Evolutionary conservation across 2,329 filamentous ascomycete species (phyloP), one percentile per base, ranked within the genome.

Genomic region (Phaeosphaeriaceae sp.): DNA sequence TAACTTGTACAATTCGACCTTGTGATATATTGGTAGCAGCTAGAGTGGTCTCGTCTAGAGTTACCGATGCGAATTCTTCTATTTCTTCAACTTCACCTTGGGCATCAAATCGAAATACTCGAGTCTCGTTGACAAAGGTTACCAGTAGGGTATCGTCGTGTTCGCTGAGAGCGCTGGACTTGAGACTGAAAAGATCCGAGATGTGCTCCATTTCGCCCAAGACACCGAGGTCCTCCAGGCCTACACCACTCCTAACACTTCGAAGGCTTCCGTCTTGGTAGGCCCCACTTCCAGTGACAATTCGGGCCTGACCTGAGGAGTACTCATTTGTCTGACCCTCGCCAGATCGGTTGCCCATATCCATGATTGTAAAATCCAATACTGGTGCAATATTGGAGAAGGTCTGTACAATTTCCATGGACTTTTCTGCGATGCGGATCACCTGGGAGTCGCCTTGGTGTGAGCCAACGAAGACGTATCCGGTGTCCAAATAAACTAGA

Each of bases 281-380:
- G 0, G 90, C 92, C 21, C 94, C 94, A 46, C 92, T 97, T 0
- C 92, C 93, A 2, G 93, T 92, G 9, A 99, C 91, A 52, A 99
- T 89, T 32, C 92, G 85, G 37, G 94, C 92, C 74, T 99, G 93
- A 0, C 94, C 94, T 0, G 93, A 96, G 0, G 92, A 96, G 66
- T 96, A 99, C 54, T 94, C 90, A 64, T 94, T 95, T 3, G 87
- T 88, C 15, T 90, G 87, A 7, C 81, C 85, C 56, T 94, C 88
- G 17, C 87, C 87, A 51, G 90, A 87, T 47, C 90, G 82, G 61
- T 91, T 92, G 0, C 92, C 93, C 81, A 97, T 89, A 66, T 97
- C 94, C 91, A 97, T 96, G 13, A 99, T 85, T 1, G 89, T 87
- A 62, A 99, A 97, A 69, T 99, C 94, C 32, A 97, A 76, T 34